Conservation (phyloP, 2,329 filamentous ascomycete species). For the Zasmidium cellare region DNA sequence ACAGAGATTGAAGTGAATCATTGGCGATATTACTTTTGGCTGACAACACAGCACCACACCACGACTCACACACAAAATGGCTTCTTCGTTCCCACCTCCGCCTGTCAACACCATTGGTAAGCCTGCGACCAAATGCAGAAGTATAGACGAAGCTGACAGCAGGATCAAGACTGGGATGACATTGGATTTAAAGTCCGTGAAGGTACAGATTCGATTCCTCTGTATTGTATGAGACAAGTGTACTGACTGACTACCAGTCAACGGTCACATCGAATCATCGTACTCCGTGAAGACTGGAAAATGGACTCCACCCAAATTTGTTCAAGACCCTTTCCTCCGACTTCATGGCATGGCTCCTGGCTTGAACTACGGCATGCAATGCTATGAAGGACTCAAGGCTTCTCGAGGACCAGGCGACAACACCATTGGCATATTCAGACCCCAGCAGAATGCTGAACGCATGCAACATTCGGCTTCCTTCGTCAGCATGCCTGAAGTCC, state of each 20-base stretch:
- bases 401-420: slow-evolving; percentile 74
- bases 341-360: slow-evolving; percentile 94
- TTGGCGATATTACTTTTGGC: neutral
- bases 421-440: slow-evolving; percentile 82
- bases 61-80: slow-evolving; percentile 22
- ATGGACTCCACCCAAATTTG: slow-evolving; percentile 78
- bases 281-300: slow-evolving; percentile 72
- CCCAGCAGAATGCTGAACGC: slow-evolving; percentile 77
- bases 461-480: slow-evolving; percentile 82
- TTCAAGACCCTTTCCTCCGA: slow-evolving; percentile 78
- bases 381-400: slow-evolving; percentile 97
- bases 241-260: slow-evolving; percentile 59
- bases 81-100: slow-evolving; percentile 66
- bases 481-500: slow-evolving; percentile 79
- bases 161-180: slow-evolving; percentile 76
- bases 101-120: slow-evolving; percentile 73
- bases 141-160: slow-evolving; percentile 9
- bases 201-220: slow-evolving; percentile 52
- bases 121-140: neutral
- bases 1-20: slow-evolving; percentile 6
- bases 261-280: slow-evolving; percentile 88
- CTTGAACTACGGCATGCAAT: slow-evolving; percentile 96
- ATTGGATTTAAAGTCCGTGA: slow-evolving; percentile 91
- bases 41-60: slow-evolving; percentile 3
- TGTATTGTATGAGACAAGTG: neutral